A percentile compares a stretch with the other conserved stretches of the same genome.
phyloP scores from a whole-genome alignment of 148 eudicot genomes.

The Chenopodium quinoa region DNA sequence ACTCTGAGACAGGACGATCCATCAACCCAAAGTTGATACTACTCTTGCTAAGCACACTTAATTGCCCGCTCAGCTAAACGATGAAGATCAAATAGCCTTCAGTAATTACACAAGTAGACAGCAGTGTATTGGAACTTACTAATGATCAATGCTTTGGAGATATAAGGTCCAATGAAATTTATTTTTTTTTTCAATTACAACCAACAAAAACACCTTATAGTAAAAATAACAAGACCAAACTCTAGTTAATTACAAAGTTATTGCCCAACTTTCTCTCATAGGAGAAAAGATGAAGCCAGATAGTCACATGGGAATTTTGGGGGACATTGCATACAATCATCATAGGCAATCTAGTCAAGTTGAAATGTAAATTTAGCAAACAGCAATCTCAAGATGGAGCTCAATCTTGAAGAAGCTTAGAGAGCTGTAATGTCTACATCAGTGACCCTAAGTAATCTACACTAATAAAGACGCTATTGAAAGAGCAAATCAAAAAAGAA shows the following conservation, averaged over 20 bases:
- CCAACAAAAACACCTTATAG: neutral
- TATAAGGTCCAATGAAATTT: neutral
- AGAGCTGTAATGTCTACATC: neutral
- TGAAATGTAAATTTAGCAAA: neutral
- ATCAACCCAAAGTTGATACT: constrained; percentile 71
- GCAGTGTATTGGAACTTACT: neutral
- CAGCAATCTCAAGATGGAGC: neutral
- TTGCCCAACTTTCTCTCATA: neutral
- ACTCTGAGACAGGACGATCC: constrained; percentile 68
- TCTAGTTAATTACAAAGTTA: neutral
- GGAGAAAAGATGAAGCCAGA: neutral
- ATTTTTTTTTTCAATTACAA: neutral
- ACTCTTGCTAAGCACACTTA: constrained; percentile 61
- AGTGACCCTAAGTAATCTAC: neutral
- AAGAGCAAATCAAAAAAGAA: neutral
- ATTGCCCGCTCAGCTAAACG: constrained; percentile 82
- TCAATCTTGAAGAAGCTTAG: neutral
- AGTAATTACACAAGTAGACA: constrained; percentile 23
- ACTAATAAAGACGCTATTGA: neutral
- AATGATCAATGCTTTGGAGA: neutral
- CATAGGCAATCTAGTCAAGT: neutral
- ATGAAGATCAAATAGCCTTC: constrained; percentile 19
- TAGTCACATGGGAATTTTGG: neutral
- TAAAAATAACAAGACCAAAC: neutral
- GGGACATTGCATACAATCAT: neutral